Conservation (phyloP, 108 stramenopile species). For the Epithemia pelagica region DNA sequence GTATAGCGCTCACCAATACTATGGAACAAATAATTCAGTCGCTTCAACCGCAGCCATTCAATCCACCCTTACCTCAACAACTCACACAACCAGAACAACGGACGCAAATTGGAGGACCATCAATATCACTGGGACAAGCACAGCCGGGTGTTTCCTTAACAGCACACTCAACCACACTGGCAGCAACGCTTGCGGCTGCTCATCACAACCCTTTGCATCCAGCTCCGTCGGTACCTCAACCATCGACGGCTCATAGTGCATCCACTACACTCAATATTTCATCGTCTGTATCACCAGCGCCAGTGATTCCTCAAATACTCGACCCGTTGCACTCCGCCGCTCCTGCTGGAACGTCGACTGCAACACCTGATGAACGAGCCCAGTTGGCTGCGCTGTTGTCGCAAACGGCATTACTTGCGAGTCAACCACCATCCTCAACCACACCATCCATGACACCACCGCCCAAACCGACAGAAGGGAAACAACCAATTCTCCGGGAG, state of each 20-base stretch:
- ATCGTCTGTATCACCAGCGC: not conserved
- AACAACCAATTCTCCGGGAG: not conserved
- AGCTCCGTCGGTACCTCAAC: too few species aligned
- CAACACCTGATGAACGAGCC: constrained; percentile 1
- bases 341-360: constrained; percentile 16
- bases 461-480: not conserved
- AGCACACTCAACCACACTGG: constrained; percentile 5
- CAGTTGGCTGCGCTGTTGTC: constrained; percentile 24
- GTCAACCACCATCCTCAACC: constrained; percentile 4
- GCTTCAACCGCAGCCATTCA: constrained; percentile 9
- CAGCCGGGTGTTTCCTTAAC: not conserved
- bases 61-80: not conserved
- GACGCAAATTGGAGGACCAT: too few species aligned
- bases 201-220: too few species aligned
- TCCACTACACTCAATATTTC: not conserved
- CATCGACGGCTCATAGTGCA: not conserved
- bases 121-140: too few species aligned
- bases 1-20: constrained; percentile 33
- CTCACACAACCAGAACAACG: not conserved
- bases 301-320: too few species aligned
- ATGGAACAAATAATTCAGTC: constrained; percentile 37
- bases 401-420: constrained; percentile 18
- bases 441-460: not conserved
- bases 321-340: not conserved
- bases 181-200: not conserved